Percentiles rank a stretch among this genome's conserved stretches.
Conservation (phyloP, 192 early-diverging fungal genomes). For the Gamsiella multidivaricata region DNA sequence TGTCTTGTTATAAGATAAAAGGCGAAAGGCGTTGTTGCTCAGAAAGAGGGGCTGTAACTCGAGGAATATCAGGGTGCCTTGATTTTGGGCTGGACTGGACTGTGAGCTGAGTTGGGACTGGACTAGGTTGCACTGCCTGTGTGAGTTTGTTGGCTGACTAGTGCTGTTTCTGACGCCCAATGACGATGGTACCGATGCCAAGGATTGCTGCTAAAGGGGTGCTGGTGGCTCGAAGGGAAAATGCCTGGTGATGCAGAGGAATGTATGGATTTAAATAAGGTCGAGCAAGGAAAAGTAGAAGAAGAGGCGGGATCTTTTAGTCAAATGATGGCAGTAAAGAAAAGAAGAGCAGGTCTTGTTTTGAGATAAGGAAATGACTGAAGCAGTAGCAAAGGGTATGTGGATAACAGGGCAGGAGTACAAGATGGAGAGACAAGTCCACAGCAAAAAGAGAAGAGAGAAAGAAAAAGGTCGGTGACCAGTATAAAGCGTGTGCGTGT, state of each 20-base stretch:
- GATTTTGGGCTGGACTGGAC: background rate
- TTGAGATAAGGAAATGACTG: background rate
- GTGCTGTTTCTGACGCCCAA: slow-evolving; percentile 5
- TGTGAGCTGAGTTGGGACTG: background rate
- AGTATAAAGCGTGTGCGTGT: background rate
- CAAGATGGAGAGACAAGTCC: background rate
- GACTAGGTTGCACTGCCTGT: background rate
- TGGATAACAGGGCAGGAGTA: too few relatives aligned
- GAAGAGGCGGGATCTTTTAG: too few relatives aligned
- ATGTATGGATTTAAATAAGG: too few relatives aligned
- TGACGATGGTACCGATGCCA: background rate
- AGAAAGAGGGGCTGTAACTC: slow-evolving; percentile 1
- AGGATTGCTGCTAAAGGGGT: too few relatives aligned
- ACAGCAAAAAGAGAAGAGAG: background rate
- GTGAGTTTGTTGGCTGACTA: background rate
- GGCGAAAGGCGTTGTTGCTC: background rate
- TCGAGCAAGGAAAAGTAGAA: too few relatives aligned
- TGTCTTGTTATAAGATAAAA: background rate
- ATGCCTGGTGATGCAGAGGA: too few relatives aligned
- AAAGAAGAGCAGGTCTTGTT: background rate
- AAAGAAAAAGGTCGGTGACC: background rate
- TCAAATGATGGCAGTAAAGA: too few relatives aligned
- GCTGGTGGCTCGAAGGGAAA: too few relatives aligned
- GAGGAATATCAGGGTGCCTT: background rate
- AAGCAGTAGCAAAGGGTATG: too few relatives aligned